A percentile compares a stretch with the other conserved stretches of the same genome.
phyloP scores from a whole-genome alignment of 192 early-diverging fungal species.

The Entomortierella beljakovae region DNA sequence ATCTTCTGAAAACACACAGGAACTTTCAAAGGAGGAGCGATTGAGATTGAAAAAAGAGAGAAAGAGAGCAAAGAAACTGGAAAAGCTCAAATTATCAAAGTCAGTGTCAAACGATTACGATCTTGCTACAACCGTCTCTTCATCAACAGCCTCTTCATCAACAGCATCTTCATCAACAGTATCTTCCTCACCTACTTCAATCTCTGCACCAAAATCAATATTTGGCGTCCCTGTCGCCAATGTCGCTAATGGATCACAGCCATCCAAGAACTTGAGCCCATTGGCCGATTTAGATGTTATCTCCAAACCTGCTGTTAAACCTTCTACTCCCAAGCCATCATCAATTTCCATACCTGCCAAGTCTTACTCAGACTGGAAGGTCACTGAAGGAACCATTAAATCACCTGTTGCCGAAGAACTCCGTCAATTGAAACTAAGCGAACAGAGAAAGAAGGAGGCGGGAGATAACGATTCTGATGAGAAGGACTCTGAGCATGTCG shows the following conservation, averaged over 20 bases:
- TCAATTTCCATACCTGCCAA: constrained; percentile 20
- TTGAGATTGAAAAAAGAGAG: constrained; percentile 37
- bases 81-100: constrained; percentile 14
- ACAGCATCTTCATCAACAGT: constrained; percentile 7
- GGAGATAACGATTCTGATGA: constrained; percentile 37
- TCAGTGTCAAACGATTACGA: constrained; percentile 21
- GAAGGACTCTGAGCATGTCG: constrained; percentile 45
- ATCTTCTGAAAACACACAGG: neutral
- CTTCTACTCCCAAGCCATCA: constrained; percentile 8
- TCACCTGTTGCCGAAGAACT: constrained; percentile 32
- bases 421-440: constrained; percentile 15
- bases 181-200: neutral
- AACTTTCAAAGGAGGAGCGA: constrained; percentile 35
- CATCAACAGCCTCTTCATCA: constrained; percentile 4
- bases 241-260: neutral
- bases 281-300: constrained; percentile 37
- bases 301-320: neutral
- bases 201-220: constrained; percentile 14
- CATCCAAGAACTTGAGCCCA: constrained; percentile 17
- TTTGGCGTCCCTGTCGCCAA: constrained; percentile 24
- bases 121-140: constrained; percentile 6
- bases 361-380: constrained; percentile 33
- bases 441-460: constrained; percentile 33
- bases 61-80: constrained; percentile 29
- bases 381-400: constrained; percentile 27